Evolutionary conservation across 2,329 filamentous ascomycete species (phyloP).

Genomic region (Diplodia sapinea): DNA sequence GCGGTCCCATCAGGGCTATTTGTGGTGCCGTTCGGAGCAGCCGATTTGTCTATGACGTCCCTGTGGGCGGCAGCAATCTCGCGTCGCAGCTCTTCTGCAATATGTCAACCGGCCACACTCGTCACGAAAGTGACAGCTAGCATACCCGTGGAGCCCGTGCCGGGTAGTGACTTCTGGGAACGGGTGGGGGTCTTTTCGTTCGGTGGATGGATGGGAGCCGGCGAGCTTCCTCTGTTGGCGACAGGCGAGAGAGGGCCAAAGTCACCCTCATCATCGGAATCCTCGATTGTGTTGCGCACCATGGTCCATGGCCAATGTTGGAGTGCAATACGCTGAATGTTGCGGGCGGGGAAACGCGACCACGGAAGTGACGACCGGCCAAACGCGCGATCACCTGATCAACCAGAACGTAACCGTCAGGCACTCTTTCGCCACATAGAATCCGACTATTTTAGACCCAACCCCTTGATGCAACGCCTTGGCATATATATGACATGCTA

Average conservation of each 20-base stretch:
- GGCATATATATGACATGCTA: neutral
- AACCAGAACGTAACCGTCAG: no score
- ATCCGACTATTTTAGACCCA: no score
- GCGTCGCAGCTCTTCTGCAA: constrained; percentile 9
- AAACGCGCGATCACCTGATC: constrained; percentile 7
- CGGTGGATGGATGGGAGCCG: constrained; percentile 15
- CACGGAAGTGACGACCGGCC: neutral
- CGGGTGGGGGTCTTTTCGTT: constrained; percentile 35
- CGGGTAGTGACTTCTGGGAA: constrained; percentile 21
- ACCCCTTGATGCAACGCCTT: neutral
- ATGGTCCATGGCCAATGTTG: constrained; percentile 10
- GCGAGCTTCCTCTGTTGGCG: constrained; percentile 28
- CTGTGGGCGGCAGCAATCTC: constrained; percentile 24
- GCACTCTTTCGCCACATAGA: neutral
- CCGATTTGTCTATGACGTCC: constrained; percentile 23
- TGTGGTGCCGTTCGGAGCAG: neutral
- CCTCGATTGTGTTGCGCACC: constrained; percentile 40
- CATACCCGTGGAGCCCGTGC: constrained; percentile 43
- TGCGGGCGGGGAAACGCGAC: neutral
- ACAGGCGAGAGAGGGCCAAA: constrained; percentile 37
- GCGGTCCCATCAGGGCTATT: neutral
- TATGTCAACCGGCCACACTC: neutral
- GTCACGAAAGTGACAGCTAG: neutral
- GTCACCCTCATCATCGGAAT: constrained; percentile 47
- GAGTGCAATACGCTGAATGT: neutral